Evolutionary conservation across 345 rosid species (phyloP).

Genomic region (Eucalyptus regnans): DNA sequence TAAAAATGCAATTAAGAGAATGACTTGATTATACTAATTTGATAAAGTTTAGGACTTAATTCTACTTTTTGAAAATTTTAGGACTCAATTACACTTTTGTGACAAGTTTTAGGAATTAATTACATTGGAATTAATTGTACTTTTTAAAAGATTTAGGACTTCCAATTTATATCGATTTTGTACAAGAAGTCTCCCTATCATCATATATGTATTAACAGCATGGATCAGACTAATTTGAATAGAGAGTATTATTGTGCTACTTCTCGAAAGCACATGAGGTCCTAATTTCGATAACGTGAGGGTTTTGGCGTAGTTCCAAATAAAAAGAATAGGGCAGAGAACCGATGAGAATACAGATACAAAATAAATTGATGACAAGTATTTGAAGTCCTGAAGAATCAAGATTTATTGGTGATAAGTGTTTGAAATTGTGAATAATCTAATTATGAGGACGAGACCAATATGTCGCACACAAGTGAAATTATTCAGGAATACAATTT

Average conservation of each 20-base stretch:
- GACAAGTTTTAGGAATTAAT: not conserved
- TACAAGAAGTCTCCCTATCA: not conserved
- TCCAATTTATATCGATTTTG: too few species aligned
- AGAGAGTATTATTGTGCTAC: not conserved
- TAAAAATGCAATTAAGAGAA: too few species aligned
- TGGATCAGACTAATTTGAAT: fast-evolving
- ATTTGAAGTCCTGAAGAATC: not conserved
- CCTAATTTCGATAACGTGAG: not conserved
- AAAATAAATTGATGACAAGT: not conserved
- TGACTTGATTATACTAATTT: too few species aligned
- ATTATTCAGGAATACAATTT: not conserved
- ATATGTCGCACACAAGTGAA: not conserved
- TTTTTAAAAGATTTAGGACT: not conserved
- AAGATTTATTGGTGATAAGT: not conserved
- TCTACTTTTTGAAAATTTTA: too few species aligned
- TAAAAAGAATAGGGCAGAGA: not conserved
- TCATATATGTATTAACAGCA: too few species aligned
- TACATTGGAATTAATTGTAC: too few species aligned
- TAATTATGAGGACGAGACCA: not conserved
- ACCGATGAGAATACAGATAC: not conserved
- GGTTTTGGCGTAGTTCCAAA: not conserved
- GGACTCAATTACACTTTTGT: not conserved
- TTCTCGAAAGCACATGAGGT: not conserved
- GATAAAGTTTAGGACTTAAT: too few species aligned
- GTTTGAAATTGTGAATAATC: not conserved